Evolutionary conservation across 2,329 filamentous ascomycete species (phyloP), one percentile per base, ranked within the genome.

Genomic region (Cordyceps pruinosa): DNA sequence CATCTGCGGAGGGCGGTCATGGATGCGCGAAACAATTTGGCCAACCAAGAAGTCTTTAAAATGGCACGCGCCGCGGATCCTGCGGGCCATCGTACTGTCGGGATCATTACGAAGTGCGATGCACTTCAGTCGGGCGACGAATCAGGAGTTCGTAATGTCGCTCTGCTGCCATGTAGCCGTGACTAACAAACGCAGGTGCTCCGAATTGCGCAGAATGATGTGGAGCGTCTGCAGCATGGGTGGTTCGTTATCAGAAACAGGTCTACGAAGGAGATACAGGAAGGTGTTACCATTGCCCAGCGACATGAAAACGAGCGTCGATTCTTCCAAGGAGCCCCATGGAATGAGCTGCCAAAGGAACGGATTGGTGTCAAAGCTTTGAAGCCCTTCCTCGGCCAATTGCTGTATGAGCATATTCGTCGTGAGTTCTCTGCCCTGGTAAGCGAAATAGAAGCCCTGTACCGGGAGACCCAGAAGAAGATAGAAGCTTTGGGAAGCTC

Each of bases 11-110:
- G 34, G 32, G 48, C 48, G 32, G 48, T 51, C 3, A 51, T 51
- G 34, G 48, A 51, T 19, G 48, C 48, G 25, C 48, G 34, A n/a
- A 51, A 51, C 48, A 51, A 51, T n/a, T 30, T 51, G 34, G 48
- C 48, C 34, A 51, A 51, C 13, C 34, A 51, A 17, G 48, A 51
- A 41, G 48, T 51, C 48, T 51, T 51, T 19, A 51, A 51, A 30
- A 51, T 51, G 32, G 48, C 48, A 35, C 34, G 48, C 25, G 48
- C 48, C 13, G 48, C 48, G 8, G 34, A 51, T 41, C 48, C 48
- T 41, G 34, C 34, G 8, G 48, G 48, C 41, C 39, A 26, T 19
- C 48, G 48, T 19, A 51, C 34, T 17, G 48, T 51, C 17, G 34
- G 48, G 9, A 51, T 51, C 15, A 39, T 51, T 3, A 51, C 34